Conservation (phyloP, 306 rosid genomes). For the Fagus sylvatica region DNA sequence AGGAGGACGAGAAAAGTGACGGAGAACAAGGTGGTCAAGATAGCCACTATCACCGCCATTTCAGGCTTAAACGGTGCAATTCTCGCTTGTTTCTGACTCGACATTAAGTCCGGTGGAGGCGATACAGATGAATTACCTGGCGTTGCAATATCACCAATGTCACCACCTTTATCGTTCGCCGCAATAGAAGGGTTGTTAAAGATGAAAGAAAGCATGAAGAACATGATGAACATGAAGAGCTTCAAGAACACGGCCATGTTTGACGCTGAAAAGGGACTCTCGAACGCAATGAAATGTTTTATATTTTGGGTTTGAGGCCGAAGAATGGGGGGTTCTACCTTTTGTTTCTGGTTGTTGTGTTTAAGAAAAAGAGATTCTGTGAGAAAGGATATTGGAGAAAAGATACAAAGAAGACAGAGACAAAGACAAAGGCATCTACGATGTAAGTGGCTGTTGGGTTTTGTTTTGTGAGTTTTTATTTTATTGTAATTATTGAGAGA, state of each 20-base stretch:
- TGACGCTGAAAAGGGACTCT: too few species aligned
- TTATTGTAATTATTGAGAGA: not conserved
- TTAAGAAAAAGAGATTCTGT: not conserved
- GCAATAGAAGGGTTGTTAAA: not conserved
- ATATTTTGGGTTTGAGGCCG: not conserved
- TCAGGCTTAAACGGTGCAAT: constrained; percentile 51
- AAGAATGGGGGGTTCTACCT: not conserved
- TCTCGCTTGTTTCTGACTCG: not conserved
- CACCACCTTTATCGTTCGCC: not conserved
- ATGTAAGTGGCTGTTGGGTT: not conserved
- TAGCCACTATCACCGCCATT: constrained; percentile 48
- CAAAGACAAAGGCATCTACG: not conserved
- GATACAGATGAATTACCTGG: not conserved
- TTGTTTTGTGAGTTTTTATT: not conserved
- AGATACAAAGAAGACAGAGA: not conserved
- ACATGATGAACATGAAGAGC: too few species aligned
- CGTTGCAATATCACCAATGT: not conserved
- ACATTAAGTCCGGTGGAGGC: not conserved
- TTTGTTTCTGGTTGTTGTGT: not conserved
- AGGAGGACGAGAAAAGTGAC: constrained; percentile 71
- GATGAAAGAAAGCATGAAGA: too few species aligned
- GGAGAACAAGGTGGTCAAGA: constrained; percentile 57
- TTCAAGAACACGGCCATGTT: too few species aligned
- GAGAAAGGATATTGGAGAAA: not conserved
- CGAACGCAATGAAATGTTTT: too few species aligned